phyloP scores from a whole-genome alignment of 192 early-diverging fungal species.

The Kickxella alabastrina region DNA sequence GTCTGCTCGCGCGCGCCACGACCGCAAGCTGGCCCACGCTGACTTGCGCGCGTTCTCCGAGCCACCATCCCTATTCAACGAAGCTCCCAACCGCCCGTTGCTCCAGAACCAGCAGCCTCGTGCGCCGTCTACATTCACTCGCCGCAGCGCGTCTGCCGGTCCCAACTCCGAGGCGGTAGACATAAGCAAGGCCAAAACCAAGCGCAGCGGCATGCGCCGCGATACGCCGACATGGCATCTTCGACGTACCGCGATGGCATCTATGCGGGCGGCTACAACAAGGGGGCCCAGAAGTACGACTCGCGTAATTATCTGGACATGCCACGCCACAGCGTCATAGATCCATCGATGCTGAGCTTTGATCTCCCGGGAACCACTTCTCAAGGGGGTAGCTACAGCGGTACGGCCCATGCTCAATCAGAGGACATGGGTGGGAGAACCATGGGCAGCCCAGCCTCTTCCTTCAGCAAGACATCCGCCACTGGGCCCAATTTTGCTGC shows the following conservation, averaged over 20 bases:
- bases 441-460: neutral
- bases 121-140: constrained; percentile 6
- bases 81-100: neutral
- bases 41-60: neutral
- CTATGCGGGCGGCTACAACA: constrained; percentile 17
- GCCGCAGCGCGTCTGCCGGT: neutral
- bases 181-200: neutral
- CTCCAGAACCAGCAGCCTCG: constrained; percentile 3
- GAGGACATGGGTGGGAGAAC: neutral
- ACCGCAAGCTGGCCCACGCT: constrained; percentile 5
- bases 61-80: constrained; percentile 1
- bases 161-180: neutral
- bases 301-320: constrained; percentile 38
- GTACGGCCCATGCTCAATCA: neutral
- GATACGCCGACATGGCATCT: constrained; percentile 15
- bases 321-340: constrained; percentile 51
- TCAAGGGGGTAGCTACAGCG: constrained; percentile 15
- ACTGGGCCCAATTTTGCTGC: neutral
- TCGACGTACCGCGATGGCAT: constrained; percentile 10
- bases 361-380: constrained; percentile 22
- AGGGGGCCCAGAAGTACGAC: constrained; percentile 13
- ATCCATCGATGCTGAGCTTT: constrained; percentile 47
- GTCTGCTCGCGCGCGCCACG: constrained; percentile 5
- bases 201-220: constrained; percentile 6
- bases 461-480: neutral